phyloP scores from a whole-genome alignment of 2,329 filamentous ascomycete species.

The Sporothrix inflata region DNA sequence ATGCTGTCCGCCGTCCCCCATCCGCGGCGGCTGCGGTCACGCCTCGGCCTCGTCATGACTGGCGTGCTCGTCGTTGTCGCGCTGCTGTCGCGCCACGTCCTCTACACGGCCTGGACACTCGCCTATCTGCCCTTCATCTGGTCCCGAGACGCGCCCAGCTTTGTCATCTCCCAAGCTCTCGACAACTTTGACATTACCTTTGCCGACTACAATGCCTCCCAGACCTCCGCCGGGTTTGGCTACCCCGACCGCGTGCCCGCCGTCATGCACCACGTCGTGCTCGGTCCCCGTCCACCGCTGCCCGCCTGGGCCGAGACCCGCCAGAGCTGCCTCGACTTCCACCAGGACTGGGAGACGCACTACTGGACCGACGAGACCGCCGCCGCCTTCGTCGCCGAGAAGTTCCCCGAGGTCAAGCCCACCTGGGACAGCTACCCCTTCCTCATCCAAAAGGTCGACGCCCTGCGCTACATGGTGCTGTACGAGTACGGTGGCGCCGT shows the following conservation, averaged over 20 bases:
- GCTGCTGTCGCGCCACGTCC: not conserved
- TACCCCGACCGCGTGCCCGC: conserved; percentile 24
- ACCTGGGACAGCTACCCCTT: conserved; percentile 75
- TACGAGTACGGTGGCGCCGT: conserved; percentile 66
- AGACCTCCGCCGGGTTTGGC: conserved; percentile 20
- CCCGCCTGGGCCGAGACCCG: conserved; percentile 24
- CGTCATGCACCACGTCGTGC: conserved; percentile 28
- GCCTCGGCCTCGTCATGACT: not conserved
- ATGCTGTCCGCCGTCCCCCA: not conserved
- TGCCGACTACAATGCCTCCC: conserved; percentile 23
- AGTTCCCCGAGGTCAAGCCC: conserved; percentile 77
- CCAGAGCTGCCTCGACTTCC: conserved; percentile 27
- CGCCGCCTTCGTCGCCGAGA: conserved; percentile 63
- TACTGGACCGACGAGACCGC: conserved; percentile 28
- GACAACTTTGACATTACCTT: conserved; percentile 29
- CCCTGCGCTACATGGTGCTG: conserved; percentile 78
- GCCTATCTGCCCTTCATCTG: conserved; percentile 20
- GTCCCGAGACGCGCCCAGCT: not conserved
- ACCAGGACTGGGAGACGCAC: conserved; percentile 26
- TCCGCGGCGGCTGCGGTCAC: conserved; percentile 16
- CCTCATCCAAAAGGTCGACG: conserved; percentile 75
- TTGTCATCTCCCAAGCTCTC: conserved; percentile 20
- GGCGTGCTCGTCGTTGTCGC: not conserved
- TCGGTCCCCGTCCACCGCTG: conserved; percentile 4
- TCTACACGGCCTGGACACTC: conserved; percentile 24